Percentiles rank a stretch among this genome's conserved stretches.
Conservation (phyloP, 495 filamentous ascomycete species). For the Cercophora samala region DNA sequence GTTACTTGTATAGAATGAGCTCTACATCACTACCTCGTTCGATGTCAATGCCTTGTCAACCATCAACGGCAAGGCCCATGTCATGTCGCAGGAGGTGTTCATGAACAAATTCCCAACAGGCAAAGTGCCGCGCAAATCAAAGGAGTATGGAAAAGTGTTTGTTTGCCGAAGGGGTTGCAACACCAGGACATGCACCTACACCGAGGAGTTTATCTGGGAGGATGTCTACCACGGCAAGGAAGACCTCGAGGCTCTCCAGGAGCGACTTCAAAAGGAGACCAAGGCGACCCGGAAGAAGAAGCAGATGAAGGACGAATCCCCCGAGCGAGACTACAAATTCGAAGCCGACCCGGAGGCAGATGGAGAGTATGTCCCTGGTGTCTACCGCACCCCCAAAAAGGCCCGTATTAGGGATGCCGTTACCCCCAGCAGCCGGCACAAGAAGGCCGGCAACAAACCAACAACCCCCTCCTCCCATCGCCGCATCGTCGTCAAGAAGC, state of each 20-base stretch:
- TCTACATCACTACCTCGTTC: slow-evolving; percentile 82
- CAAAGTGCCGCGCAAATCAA: slow-evolving; percentile 65
- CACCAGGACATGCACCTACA: slow-evolving; percentile 83
- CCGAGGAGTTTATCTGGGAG: slow-evolving; percentile 90
- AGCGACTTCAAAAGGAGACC: slow-evolving; percentile 66
- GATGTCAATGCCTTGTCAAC: slow-evolving; percentile 83
- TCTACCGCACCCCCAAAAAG: slow-evolving; percentile 39
- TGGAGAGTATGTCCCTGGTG: slow-evolving; percentile 41
- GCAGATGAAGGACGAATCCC: slow-evolving; percentile 26
- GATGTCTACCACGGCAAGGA: slow-evolving; percentile 66
- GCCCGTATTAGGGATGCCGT: slow-evolving; percentile 27
- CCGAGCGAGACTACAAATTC: slow-evolving; percentile 49
- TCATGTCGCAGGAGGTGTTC: slow-evolving; percentile 71
- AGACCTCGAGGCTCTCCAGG: slow-evolving; percentile 60
- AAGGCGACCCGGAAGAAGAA: slow-evolving; percentile 62
- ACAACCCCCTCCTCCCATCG: slow-evolving; percentile 66
- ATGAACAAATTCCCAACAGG: slow-evolving; percentile 68
- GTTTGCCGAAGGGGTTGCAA: slow-evolving; percentile 87
- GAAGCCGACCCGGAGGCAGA: slow-evolving; percentile 37
- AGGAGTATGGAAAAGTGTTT: slow-evolving; percentile 83
- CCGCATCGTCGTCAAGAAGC: slow-evolving; percentile 79
- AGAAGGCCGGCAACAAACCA: slow-evolving; percentile 42
- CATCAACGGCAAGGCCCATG: slow-evolving; percentile 80
- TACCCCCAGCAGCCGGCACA: slow-evolving; percentile 39
- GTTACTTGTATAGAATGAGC: slow-evolving; percentile 60